Evolutionary conservation across 2,329 filamentous ascomycete species (phyloP), one percentile per base, ranked within the genome.

Genomic region (Arachnomyces sp.): DNA sequence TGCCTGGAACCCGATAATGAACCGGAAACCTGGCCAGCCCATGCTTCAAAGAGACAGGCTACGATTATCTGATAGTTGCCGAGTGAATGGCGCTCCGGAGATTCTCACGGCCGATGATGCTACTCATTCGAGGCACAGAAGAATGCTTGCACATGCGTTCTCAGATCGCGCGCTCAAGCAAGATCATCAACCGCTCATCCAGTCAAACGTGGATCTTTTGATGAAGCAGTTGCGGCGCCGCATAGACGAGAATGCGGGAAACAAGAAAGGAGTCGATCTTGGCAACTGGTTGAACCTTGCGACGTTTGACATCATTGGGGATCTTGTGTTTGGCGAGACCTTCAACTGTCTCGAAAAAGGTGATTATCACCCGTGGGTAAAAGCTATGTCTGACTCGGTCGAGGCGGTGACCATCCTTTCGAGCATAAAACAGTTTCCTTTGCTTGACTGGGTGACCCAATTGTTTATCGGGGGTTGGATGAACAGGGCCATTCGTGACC

Each of bases 271-370:
- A 1, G 45, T 60, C 7, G 49, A 64, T 31, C 48, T 66, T 39
- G 48, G 45, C 3, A 46, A 49, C 5, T 67, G 59, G 56, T 55
- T 53, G 33, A 62, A 61, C 17, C 63, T 49, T 32, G 54, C 55
- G 1, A 59, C 59, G 2, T 67, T 67, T 38, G 63, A 68, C 39
- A 55, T 67, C 13, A 59, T 68, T 31, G 63, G 63, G 0, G 62
- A 68, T 25, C 40, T 69, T 1, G 51, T 57, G 0, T 67, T 68
- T 35, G 64, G 65, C 1, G 58, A 66, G 28, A 42, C 55, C 1
- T 70, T 68, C 43, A 51, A 55, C 12, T 65, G 61, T 33, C 47
- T 71, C 2, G 47, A 56, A 17, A 52, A 54, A 3, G 53, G 50
- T 2, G 50, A 58, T 9, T 58, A 58, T 15, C 60, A 68, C 43